Conservation (phyloP, 768 basidiomycete species). For the Ramaria rubella region DNA sequence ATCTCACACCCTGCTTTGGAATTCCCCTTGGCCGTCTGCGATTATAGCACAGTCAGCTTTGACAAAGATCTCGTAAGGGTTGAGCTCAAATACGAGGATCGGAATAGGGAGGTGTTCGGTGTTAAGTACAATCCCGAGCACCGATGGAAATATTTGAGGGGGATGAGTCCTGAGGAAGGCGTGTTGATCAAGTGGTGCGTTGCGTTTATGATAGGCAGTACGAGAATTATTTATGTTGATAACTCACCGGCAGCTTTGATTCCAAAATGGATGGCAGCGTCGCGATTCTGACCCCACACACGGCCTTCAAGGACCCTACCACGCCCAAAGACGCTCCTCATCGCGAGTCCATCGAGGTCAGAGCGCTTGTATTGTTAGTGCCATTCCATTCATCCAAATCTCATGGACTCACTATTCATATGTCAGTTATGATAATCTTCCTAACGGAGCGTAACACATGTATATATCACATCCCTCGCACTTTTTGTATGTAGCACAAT, state of each 20-base stretch:
- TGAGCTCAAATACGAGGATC: constrained; percentile 35
- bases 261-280: constrained; percentile 40
- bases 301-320: constrained; percentile 50
- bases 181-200: constrained; percentile 44
- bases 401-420: background rate
- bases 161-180: constrained; percentile 38
- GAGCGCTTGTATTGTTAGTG: constrained; percentile 48
- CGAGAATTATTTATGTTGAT: too few species aligned
- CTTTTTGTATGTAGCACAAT: too few species aligned
- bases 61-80: constrained; percentile 33
- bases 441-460: background rate
- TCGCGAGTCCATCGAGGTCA: constrained; percentile 55
- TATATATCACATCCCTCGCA: too few species aligned
- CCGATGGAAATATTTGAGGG: constrained; percentile 41
- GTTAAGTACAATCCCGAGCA: constrained; percentile 36
- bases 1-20: constrained; percentile 39
- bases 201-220: too few species aligned
- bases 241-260: too few species aligned
- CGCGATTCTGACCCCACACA: constrained; percentile 54
- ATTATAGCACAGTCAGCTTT: constrained; percentile 37
- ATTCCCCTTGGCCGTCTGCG: constrained; percentile 43
- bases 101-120: constrained; percentile 37
- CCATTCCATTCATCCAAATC: background rate
- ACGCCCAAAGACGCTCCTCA: constrained; percentile 43
- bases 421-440: background rate